Percentiles rank a stretch among this genome's conserved stretches.
phyloP scores from a whole-genome alignment of 2,329 filamentous ascomycete species.

The Claviceps sp. region DNA sequence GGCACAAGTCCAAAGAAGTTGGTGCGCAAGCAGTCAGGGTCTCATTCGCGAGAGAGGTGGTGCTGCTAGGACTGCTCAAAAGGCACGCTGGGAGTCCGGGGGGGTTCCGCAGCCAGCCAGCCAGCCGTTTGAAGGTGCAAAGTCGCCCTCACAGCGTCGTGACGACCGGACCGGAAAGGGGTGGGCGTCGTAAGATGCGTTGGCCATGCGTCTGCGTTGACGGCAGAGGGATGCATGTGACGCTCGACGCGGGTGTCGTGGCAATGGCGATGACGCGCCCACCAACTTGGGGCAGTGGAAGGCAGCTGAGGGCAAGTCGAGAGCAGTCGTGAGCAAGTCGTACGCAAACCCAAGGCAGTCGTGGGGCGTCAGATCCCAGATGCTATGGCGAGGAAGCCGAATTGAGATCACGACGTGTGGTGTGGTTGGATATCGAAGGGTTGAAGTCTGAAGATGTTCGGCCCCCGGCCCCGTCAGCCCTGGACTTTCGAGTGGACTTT shows the following conservation, averaged over 20 bases:
- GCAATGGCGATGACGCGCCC: not conserved
- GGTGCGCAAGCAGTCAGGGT: conserved; percentile 1
- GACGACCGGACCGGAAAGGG: not conserved
- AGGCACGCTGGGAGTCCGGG: not conserved
- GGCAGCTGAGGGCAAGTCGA: not conserved
- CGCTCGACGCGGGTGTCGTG: not conserved
- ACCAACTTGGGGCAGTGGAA: not conserved
- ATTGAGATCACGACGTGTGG: not conserved
- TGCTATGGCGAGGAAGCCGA: not conserved
- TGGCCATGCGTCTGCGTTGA: not conserved
- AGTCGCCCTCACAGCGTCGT: not conserved
- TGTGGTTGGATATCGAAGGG: not conserved
- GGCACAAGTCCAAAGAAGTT: conserved; percentile 3
- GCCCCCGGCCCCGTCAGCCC: not conserved
- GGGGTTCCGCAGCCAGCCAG: not conserved
- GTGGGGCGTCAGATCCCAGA: too few relatives aligned
- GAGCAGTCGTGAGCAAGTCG: too few relatives aligned
- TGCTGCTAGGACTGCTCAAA: not conserved
- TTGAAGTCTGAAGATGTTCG: conserved; percentile 3
- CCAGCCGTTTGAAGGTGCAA: not conserved
- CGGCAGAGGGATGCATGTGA: not conserved
- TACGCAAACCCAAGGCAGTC: not conserved
- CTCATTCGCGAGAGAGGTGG: not conserved
- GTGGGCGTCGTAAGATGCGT: not conserved
- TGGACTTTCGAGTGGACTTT: too few relatives aligned